Percentiles rank a stretch among this genome's conserved stretches.
Conservation (phyloP, 2,329 filamentous ascomycete genomes). For the Ophiognomonia clavigignenti-juglandacearum region DNA sequence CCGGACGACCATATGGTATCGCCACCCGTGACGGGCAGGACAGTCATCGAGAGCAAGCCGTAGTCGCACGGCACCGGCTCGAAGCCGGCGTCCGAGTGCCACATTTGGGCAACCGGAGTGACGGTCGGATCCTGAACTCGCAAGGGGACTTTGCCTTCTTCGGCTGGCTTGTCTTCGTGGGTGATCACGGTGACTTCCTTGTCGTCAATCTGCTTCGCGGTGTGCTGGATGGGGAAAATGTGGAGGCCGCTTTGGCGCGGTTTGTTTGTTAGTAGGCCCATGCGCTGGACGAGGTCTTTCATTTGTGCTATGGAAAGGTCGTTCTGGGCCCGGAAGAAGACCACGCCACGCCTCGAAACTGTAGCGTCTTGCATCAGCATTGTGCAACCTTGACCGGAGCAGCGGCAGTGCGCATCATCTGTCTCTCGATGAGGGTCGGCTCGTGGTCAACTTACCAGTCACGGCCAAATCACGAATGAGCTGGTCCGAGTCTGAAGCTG, state of each 20-base stretch:
- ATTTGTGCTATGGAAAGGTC: slow-evolving; percentile 57
- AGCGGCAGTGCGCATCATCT: too few species aligned
- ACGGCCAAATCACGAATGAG: slow-evolving; percentile 52
- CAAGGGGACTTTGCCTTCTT: slow-evolving; percentile 35
- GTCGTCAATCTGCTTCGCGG: slow-evolving; percentile 36
- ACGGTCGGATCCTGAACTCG: slow-evolving; percentile 16
- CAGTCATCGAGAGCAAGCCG: slow-evolving; percentile 47
- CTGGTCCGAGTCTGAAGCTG: slow-evolving; percentile 49
- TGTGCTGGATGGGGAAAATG: slow-evolving; percentile 56
- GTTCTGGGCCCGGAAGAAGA: slow-evolving; percentile 65
- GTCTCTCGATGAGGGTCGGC: too few species aligned
- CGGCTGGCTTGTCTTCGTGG: slow-evolving; percentile 15
- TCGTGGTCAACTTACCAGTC: too few species aligned
- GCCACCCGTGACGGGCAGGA: slow-evolving; percentile 46
- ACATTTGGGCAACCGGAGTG: slow-evolving; percentile 23
- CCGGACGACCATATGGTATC: slow-evolving; percentile 64
- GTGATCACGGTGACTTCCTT: slow-evolving; percentile 60
- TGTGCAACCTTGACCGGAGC: too few species aligned
- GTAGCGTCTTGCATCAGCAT: too few species aligned
- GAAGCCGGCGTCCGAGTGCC: slow-evolving; percentile 63
- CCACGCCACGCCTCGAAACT: slow-evolving; percentile 65
- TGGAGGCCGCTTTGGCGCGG: slow-evolving; percentile 52
- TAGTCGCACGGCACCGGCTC: slow-evolving; percentile 62
- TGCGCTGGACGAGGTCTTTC: slow-evolving; percentile 58
- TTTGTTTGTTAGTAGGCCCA: slow-evolving; percentile 55